Base-by-base conservation (phyloP, 2,329 filamentous ascomycete genomes). In the Lasiodiplodia theobromae region DNA sequence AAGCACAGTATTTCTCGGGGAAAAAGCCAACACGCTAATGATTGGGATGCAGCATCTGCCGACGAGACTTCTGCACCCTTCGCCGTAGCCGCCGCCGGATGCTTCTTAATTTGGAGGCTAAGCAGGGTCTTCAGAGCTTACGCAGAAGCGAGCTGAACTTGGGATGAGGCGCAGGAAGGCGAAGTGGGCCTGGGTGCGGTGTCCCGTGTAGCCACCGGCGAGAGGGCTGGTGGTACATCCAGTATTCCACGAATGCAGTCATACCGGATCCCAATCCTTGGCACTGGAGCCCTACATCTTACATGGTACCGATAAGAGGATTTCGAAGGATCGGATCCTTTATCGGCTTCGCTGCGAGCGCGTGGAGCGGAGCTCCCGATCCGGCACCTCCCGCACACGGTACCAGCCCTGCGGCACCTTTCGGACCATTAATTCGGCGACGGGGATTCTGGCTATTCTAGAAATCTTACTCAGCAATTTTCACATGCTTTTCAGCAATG, bases 71-170 rank as follows among this genome's bases (percentile, higher is more conserved):
- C 25, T 2, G 52, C 25, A 1, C 52, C 21, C 3, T 54, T 54
- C 10, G 52, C 52, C 11, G 12, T 54, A n/a, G 52, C 52, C 12
- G 52, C 52, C 40, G 60, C 60, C 21, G 44, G 60, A 21, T 64
- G 40, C 25, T 64, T 64, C 21, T 44, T 64, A 25, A 25, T 64
- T 21, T 64, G 40, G 60, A 47, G 60, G 25, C 60, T 64, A 11
- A 64, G 51, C 44, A 64, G 49, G 25, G 49, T 64, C 12, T 52
- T 64, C 40, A 37, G 51, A 16, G 60, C 60, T 18, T 64, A 64
- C 25, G 31, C 21, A 44, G 49, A 47, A 34, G 25, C 60, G 60
- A 47, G n/a, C n/a, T 54, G 52, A 54, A 34, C 1, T 8, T 4
- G 8, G 25, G 14, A 54, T 14, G 23, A 18, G 52, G 23, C 25